phyloP scores from a whole-genome alignment of 345 rosid genomes.

The Rhizophora mangle region DNA sequence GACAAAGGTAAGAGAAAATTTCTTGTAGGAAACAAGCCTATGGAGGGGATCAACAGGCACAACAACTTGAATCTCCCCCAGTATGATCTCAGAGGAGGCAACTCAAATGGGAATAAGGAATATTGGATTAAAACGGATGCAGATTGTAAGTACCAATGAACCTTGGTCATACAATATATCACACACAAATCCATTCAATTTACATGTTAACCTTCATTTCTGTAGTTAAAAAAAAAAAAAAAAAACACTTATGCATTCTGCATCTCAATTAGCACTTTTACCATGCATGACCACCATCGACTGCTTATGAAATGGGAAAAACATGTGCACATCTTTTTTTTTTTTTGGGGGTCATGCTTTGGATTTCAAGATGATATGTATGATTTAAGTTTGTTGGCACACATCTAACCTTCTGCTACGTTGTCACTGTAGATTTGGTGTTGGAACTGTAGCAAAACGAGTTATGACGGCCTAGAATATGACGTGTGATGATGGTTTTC shows the following conservation, averaged over 20 bases:
- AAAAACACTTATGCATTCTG: no score
- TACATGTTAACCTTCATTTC: no score
- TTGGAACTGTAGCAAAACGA: constrained; percentile 68
- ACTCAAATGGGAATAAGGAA: constrained; percentile 44
- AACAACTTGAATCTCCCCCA: constrained; percentile 38
- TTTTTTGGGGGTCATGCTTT: no score
- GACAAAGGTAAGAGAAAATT: constrained; percentile 28
- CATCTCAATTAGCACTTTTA: no score
- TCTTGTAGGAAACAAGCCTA: constrained; percentile 24
- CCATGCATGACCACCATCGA: no score
- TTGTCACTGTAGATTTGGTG: constrained; percentile 63
- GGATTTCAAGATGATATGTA: no score
- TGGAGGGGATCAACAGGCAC: constrained; percentile 24
- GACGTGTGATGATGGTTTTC: constrained; percentile 22
- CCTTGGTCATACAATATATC: not conserved
- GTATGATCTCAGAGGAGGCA: constrained; percentile 28
- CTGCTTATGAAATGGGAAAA: no score
- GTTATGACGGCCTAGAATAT: constrained; percentile 7
- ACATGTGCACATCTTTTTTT: no score
- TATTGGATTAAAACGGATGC: constrained; percentile 94
- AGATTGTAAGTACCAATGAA: constrained; percentile 64
- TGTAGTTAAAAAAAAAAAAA: no score
- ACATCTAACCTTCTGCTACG: not conserved
- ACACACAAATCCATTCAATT: not conserved
- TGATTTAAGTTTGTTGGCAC: no score